Base-by-base conservation (phyloP, 2,329 filamentous ascomycete species). In the Aureobasidium pullulans region DNA sequence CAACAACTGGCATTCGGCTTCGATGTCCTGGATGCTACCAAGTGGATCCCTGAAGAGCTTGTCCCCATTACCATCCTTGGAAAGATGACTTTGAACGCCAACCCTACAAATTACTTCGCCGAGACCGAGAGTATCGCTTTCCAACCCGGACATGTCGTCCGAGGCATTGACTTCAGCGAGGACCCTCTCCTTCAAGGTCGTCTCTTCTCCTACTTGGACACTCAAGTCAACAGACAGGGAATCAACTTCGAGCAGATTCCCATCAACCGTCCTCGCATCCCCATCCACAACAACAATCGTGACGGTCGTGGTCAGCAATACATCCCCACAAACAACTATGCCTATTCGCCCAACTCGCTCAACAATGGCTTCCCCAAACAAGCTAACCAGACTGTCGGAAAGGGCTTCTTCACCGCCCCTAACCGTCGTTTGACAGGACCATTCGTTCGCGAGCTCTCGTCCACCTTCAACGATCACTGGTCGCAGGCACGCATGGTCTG, bases 401-500 rank as follows among this genome's bases (percentile, higher is more conserved):
- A 77, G 77, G 62, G 60, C 4, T 61, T 61, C 60, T 61, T 61
- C 47, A 61, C 60, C 7, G 54, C 60, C 40, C 60, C 60, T 13
- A 31, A 31, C 19, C 47, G 54, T 16, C 47, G 43, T 10, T 29
- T 61, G 36, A 44, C 54, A 7, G 60, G 47, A 16, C 31, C 44
- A n/a, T 42, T 58, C 15, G 42, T 46, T 4, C 60, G 60, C 19
- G 46, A 57, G 3, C 47, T 61, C 29, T 90, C n/a, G 84, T 82
- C 28, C 64, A 91, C 91, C 73, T 91, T 91, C 77, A 81, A 79
- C 64, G 87, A 92, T 60, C 86, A 91, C 68, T 82, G 82, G 70
- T 84, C 80, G 34, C 88, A 92, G 69, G 87, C 88, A 0, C 87
- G 90, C 67, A 76, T 90, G 1, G 91, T 91, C 74, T 91, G 83